Evolutionary conservation across 2,329 filamentous ascomycete species (phyloP), one percentile per base, ranked within the genome.

Genomic region (Leptosphaerulina australis): DNA sequence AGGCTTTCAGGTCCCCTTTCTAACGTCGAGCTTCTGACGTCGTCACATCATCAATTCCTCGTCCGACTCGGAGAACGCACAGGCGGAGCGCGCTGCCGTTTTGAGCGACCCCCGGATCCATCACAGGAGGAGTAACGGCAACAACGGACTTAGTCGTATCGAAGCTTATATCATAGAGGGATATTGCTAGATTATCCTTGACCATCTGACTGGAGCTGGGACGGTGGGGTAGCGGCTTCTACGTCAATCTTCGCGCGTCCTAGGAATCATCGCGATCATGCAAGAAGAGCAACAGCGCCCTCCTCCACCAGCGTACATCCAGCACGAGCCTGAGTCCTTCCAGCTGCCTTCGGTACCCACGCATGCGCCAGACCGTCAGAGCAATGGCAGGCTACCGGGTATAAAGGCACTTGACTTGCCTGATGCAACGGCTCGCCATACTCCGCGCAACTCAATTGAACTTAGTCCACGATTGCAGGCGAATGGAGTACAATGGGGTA

Each of bases 321-420:
- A 74, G 51, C 74, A 76, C 61, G 71, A 75, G 46, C 71, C 73
- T 29, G 68, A 71, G 40, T 66, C 67, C 11, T 68, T 77, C 39
- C 64, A 72, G 28, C 66, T 77, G 33, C 74, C 75, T n/a, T 73
- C 71, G 0, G 74, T 76, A 4, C 75, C 75, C 6, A 73, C 68
- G 8, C 70, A 74, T 47, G 61, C 66, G 8, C 66, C 72, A 18
- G 58, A 55, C 10, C 38, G 59, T 34, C 50, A 47, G 39, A 29
- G 53, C 33, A 57, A 59, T 50, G 62, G 56, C 40, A 35, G 76
- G 36, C 68, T 79, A 20, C 77, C 77, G 4, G 74, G 76, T 53
- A 70, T 80, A 39, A 72, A 71, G 57, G 75, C 76, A 20, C 72
- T 79, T 24, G 69, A 74, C 26, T 69, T 76, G 51, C 67, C 67